Conservation (phyloP, 2,329 filamentous ascomycete species). For the Sporothrix brunneoviolacea region DNA sequence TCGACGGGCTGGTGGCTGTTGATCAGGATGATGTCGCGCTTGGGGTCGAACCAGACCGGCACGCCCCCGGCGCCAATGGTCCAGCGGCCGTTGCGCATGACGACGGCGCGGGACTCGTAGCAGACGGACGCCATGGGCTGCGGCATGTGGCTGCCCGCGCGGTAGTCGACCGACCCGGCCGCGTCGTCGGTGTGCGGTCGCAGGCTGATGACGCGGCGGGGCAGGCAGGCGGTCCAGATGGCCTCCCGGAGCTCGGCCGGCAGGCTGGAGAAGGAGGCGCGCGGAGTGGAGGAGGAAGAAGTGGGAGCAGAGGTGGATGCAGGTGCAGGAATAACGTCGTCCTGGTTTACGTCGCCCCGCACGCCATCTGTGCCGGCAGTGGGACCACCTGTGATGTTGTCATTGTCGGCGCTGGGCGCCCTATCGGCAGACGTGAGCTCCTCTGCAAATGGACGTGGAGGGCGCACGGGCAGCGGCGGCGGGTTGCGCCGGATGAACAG, state of each 20-base stretch:
- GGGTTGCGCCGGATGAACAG: not conserved
- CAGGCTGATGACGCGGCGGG: conserved; percentile 10
- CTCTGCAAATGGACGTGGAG: not conserved
- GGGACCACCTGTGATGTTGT: too few species aligned
- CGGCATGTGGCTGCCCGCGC: conserved; percentile 1
- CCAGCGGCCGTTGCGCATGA: conserved; percentile 5
- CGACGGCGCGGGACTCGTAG: conserved; percentile 2
- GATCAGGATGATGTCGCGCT: conserved; percentile 11
- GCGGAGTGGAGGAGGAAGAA: not conserved
- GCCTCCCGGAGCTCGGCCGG: conserved; percentile 7
- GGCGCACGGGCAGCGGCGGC: not conserved
- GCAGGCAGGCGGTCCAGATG: conserved; percentile 10
- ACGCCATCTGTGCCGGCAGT: too few species aligned
- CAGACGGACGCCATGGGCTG: conserved; percentile 2
- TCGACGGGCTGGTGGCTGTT: conserved; percentile 4
- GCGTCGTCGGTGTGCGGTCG: not conserved
- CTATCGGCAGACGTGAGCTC: not conserved
- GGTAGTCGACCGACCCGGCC: not conserved
- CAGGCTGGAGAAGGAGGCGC: conserved; percentile 4
- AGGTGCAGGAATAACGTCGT: too few species aligned
- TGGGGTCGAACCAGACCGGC: conserved; percentile 10
- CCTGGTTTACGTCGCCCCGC: too few species aligned
- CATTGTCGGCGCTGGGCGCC: too few species aligned
- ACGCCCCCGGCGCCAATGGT: not conserved
- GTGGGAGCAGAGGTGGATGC: not conserved